Evolutionary conservation across 768 basidiomycete species (phyloP), one percentile per base, ranked within the genome.

Genomic region (Lactarius vividus): DNA sequence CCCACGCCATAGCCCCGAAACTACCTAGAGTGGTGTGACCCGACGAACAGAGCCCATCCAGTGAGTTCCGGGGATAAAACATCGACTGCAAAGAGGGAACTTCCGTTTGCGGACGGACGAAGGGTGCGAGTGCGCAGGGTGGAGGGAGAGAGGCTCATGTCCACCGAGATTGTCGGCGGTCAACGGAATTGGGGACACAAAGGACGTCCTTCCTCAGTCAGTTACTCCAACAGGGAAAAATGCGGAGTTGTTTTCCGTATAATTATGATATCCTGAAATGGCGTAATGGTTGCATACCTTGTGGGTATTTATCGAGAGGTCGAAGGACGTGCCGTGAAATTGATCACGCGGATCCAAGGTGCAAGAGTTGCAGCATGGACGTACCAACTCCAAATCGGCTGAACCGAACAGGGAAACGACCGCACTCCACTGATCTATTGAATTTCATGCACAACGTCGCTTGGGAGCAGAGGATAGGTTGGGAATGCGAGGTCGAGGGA

Each of bases 61-160:
- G 49, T 26, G 49, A 15, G 23, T 62, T 62, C 52, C 35, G 57
- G 26, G 57, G 35, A 33, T 63, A 40, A n/a, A 20, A 62, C 49
- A n/a, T 39, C 31, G 40, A 63, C 31, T 54, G 42, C 40, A 46
- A 42, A 33, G 49, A 42, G 33, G 61, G 52, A 67, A 55, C 18
- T 62, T 62, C 61, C 65, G 52, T 62, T 40, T 6, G 46, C 13
- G 55, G 37, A 20, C 55, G 8, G 29, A 66, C 29, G 60, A 62
- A 59, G 42, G 31, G 57, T 18, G 53, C 39, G 57, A 5, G 61
- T 63, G 61, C 42, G 40, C 57, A 62, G 37, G 33, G 65, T 56
- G 61, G 62, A 26, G 42, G 18, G 54, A 59, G 42, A 46, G 62
- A 57, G 61, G 61, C 61, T 40, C n/a, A 31, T 57, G 49, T 54